Percentiles rank a stretch among this genome's conserved stretches.
Evolutionary conservation across 2,329 filamentous ascomycete genomes (phyloP).

Genomic region (Colletotrichum magnum): DNA sequence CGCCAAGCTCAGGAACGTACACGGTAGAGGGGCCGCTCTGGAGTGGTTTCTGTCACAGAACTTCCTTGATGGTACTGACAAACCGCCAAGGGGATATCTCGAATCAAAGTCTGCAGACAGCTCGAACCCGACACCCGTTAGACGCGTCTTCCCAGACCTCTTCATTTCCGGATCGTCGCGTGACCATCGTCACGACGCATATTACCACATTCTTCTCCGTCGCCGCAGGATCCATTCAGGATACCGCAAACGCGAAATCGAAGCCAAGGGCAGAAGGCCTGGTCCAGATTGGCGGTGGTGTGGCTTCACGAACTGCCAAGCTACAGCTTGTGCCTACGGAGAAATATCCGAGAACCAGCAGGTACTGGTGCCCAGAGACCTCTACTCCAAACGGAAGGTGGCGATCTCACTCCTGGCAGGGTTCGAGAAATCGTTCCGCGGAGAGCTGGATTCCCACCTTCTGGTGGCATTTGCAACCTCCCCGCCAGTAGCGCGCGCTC

Average conservation of each 20-base stretch:
- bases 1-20: not conserved
- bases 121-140: not conserved
- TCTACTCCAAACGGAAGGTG: not conserved
- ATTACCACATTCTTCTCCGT: conserved; percentile 5
- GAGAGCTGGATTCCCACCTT: not conserved
- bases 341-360: not conserved
- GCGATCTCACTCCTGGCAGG: not conserved
- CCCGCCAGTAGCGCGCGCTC: not conserved
- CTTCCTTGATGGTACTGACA: not conserved
- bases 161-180: not conserved
- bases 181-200: not conserved
- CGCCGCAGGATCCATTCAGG: not conserved
- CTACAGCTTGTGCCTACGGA: not conserved
- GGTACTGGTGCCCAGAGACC: not conserved
- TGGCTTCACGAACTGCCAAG: conserved; percentile 4
- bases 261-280: not conserved
- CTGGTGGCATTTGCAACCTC: conserved; percentile 17
- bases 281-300: conserved; percentile 16
- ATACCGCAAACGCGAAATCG: not conserved
- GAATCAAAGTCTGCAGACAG: not conserved
- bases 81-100: not conserved
- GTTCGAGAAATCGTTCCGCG: not conserved
- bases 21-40: not conserved
- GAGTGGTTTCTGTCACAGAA: conserved; percentile 13
- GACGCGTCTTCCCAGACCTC: not conserved